phyloP scores from a whole-genome alignment of 2,329 filamentous ascomycete genomes.

The Hypoxylon sp. region DNA sequence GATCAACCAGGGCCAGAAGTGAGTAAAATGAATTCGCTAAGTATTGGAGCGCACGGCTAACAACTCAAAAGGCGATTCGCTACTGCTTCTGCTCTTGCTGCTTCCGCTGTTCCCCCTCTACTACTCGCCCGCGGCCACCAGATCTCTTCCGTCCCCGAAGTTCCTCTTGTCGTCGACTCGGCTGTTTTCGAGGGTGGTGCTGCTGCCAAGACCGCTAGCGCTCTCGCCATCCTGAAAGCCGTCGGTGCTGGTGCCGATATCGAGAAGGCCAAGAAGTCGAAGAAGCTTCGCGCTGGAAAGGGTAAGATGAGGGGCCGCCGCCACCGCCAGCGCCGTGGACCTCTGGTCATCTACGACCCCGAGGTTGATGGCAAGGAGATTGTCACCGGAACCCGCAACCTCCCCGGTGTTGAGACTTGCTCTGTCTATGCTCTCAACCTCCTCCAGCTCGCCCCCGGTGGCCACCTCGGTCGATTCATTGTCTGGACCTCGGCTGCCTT shows the following conservation, averaged over 20 bases:
- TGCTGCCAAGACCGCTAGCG: conserved; percentile 89
- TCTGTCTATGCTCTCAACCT: conserved; percentile 96
- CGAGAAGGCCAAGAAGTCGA: conserved; percentile 95
- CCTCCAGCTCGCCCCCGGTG: conserved; percentile 98
- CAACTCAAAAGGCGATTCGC: conserved; percentile 85
- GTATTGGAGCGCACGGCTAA: conserved; percentile 48
- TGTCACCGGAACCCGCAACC: conserved; percentile 96
- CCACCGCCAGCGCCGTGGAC: conserved; percentile 97
- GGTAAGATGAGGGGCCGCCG: conserved; percentile 98
- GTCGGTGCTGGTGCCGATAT: conserved; percentile 92
- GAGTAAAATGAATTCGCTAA: conserved; percentile 56
- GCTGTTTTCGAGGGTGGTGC: conserved; percentile 85
- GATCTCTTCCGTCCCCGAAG: conserved; percentile 91
- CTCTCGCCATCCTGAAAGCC: conserved; percentile 88
- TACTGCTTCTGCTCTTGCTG: conserved; percentile 96
- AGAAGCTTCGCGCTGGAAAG: conserved; percentile 98
- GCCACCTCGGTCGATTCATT: conserved; percentile 98
- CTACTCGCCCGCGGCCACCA: conserved; percentile 98
- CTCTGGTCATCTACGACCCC: conserved; percentile 97
- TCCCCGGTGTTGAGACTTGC: conserved; percentile 96
- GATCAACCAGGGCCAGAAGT: conserved; percentile 99
- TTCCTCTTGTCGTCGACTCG: conserved; percentile 96
- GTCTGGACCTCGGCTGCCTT: conserved; percentile 99
- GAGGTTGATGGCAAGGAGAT: conserved; percentile 96
- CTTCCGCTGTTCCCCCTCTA: conserved; percentile 94